Conservation (phyloP, 2,329 filamentous ascomycete species). For the Hypoxylon sp. region DNA sequence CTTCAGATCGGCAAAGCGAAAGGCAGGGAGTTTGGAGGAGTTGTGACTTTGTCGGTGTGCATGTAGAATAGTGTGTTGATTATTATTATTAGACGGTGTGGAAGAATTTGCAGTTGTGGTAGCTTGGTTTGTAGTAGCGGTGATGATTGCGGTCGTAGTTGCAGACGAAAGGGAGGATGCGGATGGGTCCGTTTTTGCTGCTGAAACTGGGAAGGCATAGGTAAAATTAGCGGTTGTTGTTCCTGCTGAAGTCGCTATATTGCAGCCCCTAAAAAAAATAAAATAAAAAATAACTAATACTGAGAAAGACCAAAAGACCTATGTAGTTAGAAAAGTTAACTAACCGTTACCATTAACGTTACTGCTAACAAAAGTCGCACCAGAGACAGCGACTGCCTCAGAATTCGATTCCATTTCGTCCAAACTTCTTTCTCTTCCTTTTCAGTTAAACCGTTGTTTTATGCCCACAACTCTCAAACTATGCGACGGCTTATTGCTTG, state of each 20-base stretch:
- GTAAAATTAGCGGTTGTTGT: conserved; percentile 28
- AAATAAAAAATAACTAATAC: background rate
- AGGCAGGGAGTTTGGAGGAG: conserved; percentile 69
- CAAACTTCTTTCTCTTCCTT: conserved; percentile 23
- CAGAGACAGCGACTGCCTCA: conserved; percentile 37
- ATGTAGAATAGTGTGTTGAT: conserved; percentile 55
- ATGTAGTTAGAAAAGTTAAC: conserved; percentile 8
- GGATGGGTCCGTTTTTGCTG: conserved; percentile 39
- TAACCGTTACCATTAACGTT: conserved; percentile 25
- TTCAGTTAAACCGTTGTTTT: conserved; percentile 11
- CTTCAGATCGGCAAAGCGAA: conserved; percentile 67
- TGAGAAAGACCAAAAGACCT: too few relatives aligned
- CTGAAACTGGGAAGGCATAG: conserved; percentile 32
- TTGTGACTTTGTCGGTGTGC: conserved; percentile 68
- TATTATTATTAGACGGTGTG: conserved; percentile 29
- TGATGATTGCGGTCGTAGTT: conserved; percentile 21
- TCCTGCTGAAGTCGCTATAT: conserved; percentile 16
- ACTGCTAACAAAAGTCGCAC: conserved; percentile 24
- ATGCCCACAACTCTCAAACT: conserved; percentile 13
- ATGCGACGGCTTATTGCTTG: conserved; percentile 20
- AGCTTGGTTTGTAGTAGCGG: conserved; percentile 24
- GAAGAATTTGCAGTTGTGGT: conserved; percentile 26
- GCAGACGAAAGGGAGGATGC: conserved; percentile 34
- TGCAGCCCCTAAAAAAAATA: conserved; percentile 5
- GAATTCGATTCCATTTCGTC: conserved; percentile 40